phyloP scores from a whole-genome alignment of 2,329 filamentous ascomycete species.

The Aspergillus awamori region DNA sequence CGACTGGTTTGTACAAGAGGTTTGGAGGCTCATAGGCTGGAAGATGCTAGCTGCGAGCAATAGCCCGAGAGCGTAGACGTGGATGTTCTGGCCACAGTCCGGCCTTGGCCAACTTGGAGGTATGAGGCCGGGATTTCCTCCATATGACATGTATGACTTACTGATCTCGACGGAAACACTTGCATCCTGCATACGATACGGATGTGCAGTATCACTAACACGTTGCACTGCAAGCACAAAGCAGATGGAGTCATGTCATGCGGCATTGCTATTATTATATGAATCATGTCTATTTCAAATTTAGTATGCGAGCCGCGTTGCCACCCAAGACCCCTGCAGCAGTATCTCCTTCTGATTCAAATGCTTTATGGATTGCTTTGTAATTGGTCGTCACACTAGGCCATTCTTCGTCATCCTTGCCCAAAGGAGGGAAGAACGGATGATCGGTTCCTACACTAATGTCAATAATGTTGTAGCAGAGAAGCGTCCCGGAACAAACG shows the following conservation, averaged over 20 bases:
- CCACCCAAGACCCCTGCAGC: constrained; percentile 45
- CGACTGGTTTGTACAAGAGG: constrained; percentile 59
- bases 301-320: constrained; percentile 49
- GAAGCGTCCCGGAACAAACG: background rate
- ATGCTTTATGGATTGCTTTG: constrained; percentile 46
- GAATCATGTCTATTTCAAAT: constrained; percentile 30
- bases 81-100: background rate
- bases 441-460: constrained; percentile 44
- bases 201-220: constrained; percentile 1
- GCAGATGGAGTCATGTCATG: background rate
- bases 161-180: background rate
- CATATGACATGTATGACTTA: background rate
- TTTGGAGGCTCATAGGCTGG: constrained; percentile 63
- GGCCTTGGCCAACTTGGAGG: background rate
- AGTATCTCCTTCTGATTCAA: constrained; percentile 35
- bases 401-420: constrained; percentile 43
- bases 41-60: constrained; percentile 39
- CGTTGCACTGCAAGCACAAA: background rate
- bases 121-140: no score
- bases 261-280: background rate
- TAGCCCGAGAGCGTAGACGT: background rate
- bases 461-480: constrained; percentile 11
- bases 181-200: background rate
- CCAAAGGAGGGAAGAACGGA: constrained; percentile 49
- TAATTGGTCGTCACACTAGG: constrained; percentile 52